Evolutionary conservation across 805 yeast species (phyloP).

Genomic region (Kuraishia borneana): DNA sequence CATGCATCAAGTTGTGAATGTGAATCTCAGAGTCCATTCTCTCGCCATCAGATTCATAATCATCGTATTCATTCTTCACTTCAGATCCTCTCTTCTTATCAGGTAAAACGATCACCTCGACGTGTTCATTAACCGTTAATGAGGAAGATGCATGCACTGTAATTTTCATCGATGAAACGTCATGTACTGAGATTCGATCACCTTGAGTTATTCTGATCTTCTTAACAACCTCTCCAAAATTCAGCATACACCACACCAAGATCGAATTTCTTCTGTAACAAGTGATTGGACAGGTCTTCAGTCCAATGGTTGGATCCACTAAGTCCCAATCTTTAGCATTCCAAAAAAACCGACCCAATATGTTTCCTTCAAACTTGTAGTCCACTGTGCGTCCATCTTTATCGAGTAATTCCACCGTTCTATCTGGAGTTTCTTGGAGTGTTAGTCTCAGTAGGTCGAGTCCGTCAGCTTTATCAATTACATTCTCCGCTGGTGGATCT

Average conservation of each 20-base stretch:
- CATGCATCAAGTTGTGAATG: background rate
- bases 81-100: conserved; percentile 2
- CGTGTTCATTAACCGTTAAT: conserved; percentile 11
- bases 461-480: conserved; percentile 7
- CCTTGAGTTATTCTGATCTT: background rate
- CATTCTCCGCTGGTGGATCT: conserved; percentile 5
- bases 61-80: background rate
- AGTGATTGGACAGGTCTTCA: conserved; percentile 26
- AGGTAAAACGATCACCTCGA: conserved; percentile 20
- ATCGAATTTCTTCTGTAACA: conserved; percentile 34
- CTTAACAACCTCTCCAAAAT: background rate
- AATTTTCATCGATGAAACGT: conserved; percentile 1
- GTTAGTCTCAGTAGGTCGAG: conserved; percentile 5
- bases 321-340: background rate
- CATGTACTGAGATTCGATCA: conserved; percentile 3
- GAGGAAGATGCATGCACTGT: conserved; percentile 1
- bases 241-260: conserved; percentile 13
- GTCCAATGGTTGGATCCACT: conserved; percentile 23
- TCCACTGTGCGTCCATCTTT: conserved; percentile 16
- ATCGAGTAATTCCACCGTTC: conserved; percentile 8
- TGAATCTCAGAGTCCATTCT: background rate
- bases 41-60: background rate
- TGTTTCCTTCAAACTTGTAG: conserved; percentile 22
- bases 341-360: conserved; percentile 27
- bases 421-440: background rate